Conservation (phyloP, 164 flowering plant genomes). For the Kingdonia uniflora region DNA sequence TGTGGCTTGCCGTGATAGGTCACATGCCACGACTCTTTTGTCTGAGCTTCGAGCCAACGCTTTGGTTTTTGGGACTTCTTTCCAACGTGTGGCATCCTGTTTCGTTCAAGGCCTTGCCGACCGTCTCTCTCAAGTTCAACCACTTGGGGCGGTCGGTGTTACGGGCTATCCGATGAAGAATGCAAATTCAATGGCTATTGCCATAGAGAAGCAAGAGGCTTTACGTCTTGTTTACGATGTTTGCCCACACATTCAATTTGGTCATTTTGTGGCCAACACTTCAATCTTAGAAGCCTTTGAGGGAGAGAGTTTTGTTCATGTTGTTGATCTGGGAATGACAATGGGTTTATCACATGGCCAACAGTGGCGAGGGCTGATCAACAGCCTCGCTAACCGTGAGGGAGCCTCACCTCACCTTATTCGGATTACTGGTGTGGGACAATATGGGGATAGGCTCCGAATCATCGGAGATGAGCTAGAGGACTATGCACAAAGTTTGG, state of each 20-base stretch:
- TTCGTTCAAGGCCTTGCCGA: conserved; percentile 30
- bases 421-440: conserved; percentile 40
- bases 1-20: conserved; percentile 54
- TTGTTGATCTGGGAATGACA: conserved; percentile 57
- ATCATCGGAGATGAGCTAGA: conserved; percentile 33
- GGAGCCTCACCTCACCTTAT: conserved; percentile 28
- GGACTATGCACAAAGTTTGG: conserved; percentile 25
- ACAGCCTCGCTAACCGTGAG: conserved; percentile 38
- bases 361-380: conserved; percentile 42
- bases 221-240: conserved; percentile 41
- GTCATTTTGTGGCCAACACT: conserved; percentile 49
- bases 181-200: conserved; percentile 10
- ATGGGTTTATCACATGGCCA: conserved; percentile 43
- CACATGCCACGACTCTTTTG: conserved; percentile 38
- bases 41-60: conserved; percentile 45
- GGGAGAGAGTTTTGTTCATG: conserved; percentile 57
- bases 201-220: conserved; percentile 40
- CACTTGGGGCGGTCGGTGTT: conserved; percentile 39
- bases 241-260: conserved; percentile 50
- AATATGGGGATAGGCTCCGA: conserved; percentile 15
- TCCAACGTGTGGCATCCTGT: conserved; percentile 46
- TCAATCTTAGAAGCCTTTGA: conserved; percentile 59
- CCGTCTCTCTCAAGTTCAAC: conserved; percentile 32
- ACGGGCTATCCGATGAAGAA: conserved; percentile 12
- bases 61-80: conserved; percentile 51